Evolutionary conservation across 306 rosid genomes (phyloP).

Genomic region (Canavalia ensiformis): DNA sequence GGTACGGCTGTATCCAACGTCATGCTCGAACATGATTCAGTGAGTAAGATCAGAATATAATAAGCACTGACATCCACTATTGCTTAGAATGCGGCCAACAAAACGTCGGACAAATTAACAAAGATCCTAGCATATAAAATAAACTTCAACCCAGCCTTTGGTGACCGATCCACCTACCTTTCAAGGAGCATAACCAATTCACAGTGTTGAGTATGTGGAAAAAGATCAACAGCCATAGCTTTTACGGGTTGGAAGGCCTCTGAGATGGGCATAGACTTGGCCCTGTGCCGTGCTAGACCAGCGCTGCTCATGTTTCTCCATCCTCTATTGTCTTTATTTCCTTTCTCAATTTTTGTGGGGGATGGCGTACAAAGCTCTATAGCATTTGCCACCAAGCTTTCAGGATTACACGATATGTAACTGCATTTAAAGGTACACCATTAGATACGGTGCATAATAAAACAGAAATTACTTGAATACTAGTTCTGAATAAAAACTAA

Average conservation of each 20-base stretch:
- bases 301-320: constrained; percentile 95
- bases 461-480: not conserved
- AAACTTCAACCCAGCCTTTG: constrained; percentile 23
- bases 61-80: constrained; percentile 14
- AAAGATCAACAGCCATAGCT: constrained; percentile 97
- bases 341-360: constrained; percentile 67
- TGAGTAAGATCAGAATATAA: constrained; percentile 31
- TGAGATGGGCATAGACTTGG: constrained; percentile 92
- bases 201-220: constrained; percentile 90
- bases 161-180: constrained; percentile 59
- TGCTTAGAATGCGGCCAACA: constrained; percentile 12
- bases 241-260: constrained; percentile 88
- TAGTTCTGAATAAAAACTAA: constrained; percentile 59
- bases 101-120: constrained; percentile 21
- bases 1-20: constrained; percentile 11
- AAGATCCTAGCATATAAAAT: constrained; percentile 37
- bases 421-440: constrained; percentile 61
- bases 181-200: constrained; percentile 97
- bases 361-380: constrained; percentile 97
- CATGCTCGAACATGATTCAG: constrained; percentile 18
- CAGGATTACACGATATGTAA: constrained; percentile 98
- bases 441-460: constrained; percentile 48
- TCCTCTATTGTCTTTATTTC: constrained; percentile 83
- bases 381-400: constrained; percentile 92
- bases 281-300: constrained; percentile 87